Conservation (phyloP, 805 yeast genomes). For the Saturnispora dispora region DNA sequence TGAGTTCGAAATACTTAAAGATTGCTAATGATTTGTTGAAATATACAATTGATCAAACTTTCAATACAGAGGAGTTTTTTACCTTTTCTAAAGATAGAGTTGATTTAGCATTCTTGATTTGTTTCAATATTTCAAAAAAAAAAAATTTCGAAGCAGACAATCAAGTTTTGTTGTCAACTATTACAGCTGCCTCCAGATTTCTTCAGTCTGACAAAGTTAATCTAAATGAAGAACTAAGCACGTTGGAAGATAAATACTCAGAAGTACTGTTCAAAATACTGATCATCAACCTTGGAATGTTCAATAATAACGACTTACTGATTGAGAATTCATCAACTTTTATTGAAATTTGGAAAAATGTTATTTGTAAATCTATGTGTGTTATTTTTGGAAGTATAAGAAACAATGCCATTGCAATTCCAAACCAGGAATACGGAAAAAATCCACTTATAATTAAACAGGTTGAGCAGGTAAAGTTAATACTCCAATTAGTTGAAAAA, state of each 20-base stretch:
- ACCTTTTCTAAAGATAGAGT: slow-evolving; percentile 52
- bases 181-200: slow-evolving; percentile 36
- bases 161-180: slow-evolving; percentile 32
- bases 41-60: slow-evolving; percentile 43
- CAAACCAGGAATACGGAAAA: slow-evolving; percentile 27
- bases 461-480: slow-evolving; percentile 55
- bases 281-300: slow-evolving; percentile 37
- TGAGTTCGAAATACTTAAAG: slow-evolving; percentile 22
- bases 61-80: slow-evolving; percentile 37
- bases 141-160: slow-evolving; percentile 25
- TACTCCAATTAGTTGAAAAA: slow-evolving; percentile 55
- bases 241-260: slow-evolving; percentile 34
- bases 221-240: slow-evolving; percentile 35
- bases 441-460: slow-evolving; percentile 35
- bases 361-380: slow-evolving; percentile 59
- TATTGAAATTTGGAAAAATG: slow-evolving; percentile 48
- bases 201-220: slow-evolving; percentile 42
- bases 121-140: slow-evolving; percentile 31
- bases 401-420: slow-evolving; percentile 39
- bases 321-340: slow-evolving; percentile 43
- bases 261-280: slow-evolving; percentile 55
- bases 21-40: slow-evolving; percentile 42
- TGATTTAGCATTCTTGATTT: slow-evolving; percentile 53
- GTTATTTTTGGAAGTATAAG: slow-evolving; percentile 50
- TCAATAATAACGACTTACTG: slow-evolving; percentile 32